Evolutionary conservation across 768 basidiomycete species (phyloP).

Genomic region (Asterophora parasitica): DNA sequence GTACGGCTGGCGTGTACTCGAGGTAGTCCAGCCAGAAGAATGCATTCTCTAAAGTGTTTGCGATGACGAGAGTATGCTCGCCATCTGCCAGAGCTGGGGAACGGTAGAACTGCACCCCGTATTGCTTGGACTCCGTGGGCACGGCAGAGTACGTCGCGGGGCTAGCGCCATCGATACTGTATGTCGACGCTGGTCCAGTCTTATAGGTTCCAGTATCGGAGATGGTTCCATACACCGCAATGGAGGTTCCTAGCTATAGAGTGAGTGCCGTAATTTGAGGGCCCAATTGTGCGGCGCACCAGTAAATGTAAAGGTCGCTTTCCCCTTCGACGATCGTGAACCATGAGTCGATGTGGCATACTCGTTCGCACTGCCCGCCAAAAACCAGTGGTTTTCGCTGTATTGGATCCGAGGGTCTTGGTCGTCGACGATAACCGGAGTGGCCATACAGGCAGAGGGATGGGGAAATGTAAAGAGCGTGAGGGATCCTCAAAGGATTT

Average conservation of each 20-base stretch:
- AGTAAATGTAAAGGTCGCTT: constrained; percentile 13
- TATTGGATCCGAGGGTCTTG: constrained; percentile 10
- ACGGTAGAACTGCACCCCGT: constrained; percentile 12
- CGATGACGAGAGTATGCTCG: constrained; percentile 18
- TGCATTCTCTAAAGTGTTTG: constrained; percentile 10
- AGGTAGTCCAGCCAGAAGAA: constrained; percentile 16
- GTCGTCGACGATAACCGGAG: constrained; percentile 14
- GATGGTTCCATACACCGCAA: constrained; percentile 15
- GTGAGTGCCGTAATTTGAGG: not conserved
- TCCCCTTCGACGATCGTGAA: constrained; percentile 7
- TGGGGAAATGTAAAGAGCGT: not conserved
- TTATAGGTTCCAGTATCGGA: not conserved
- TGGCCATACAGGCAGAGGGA: constrained; percentile 1
- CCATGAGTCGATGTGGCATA: constrained; percentile 11
- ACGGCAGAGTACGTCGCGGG: not conserved
- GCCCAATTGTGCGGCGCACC: constrained; percentile 6
- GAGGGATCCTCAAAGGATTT: too few species aligned
- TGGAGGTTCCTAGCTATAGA: constrained; percentile 8
- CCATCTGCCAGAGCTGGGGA: constrained; percentile 15
- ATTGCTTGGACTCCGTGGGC: not conserved
- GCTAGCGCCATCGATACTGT: constrained; percentile 9
- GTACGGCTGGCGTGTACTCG: not conserved
- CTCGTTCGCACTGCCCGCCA: constrained; percentile 7
- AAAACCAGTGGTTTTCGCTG: constrained; percentile 8
- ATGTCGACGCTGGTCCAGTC: constrained; percentile 7